Base-by-base conservation (phyloP, 2,329 filamentous ascomycete species). In the Aschersonia sp. region DNA sequence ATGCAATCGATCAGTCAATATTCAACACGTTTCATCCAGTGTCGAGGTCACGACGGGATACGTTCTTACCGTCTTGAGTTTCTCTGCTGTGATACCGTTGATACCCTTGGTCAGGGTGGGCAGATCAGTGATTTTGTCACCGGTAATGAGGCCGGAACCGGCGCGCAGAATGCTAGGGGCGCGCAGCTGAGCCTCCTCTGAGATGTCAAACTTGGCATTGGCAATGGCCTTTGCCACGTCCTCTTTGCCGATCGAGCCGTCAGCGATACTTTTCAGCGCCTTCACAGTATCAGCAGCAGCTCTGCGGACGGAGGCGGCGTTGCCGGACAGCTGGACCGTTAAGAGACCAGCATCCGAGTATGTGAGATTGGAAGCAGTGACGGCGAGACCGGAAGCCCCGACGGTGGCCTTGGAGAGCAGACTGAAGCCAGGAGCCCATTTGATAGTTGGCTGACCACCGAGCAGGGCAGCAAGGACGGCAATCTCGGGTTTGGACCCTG, bases 311-410 rank as follows among this genome's bases (percentile, higher is more conserved):
- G 83, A 80, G 46, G 72, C 62, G 43, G 87, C 85, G 45, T 79
- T 70, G 49, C 92, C 94, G 48, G 74, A 79, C 57, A 98, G 75
- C 62, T 87, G 81, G 58, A 95, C 79, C 59, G 85, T 79, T 55
- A 98, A 73, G 44, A 98, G 84, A 59, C 92, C 90, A 54, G 92
- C 87, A 62, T 98, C 92, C 12, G 90, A 95, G 79, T 95, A 98
- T 55, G 83, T 76, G 55, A 81, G 71, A 70, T 92, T 90, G 59
- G 81, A 77, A 53, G 90, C 87, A 39, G 77, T 74, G 59, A 87
- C 77, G 46, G 73, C 75, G 53, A 84, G 78, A 54, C 80, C 79
- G 39, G 81, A 73, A 59, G 79, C 72, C 43, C 76, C 73, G 52
- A 81, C 73, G 49, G 81, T 76, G 51, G 83, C 83, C 74, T 95